A percentile compares a stretch with the other conserved stretches of the same genome.
These are phyloP conservation scores for Bidens hawaiensis DNA, from an alignment of 140 eudicot species.

Conservation along the genomic window DNA sequence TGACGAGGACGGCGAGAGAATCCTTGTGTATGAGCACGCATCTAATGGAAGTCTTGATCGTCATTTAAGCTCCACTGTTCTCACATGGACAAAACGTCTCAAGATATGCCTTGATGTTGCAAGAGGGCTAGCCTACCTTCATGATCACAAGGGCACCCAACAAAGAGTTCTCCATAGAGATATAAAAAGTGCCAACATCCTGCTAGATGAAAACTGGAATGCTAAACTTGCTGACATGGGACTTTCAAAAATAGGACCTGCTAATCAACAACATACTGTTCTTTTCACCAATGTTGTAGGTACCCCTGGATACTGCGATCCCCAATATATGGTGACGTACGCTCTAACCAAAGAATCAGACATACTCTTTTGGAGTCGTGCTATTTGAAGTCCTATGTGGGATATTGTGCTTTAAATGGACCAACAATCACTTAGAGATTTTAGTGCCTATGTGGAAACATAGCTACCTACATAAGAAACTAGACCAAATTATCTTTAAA, in stretches of 20 bases:
- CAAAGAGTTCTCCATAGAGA: not conserved
- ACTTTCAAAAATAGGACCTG: constrained; percentile 2
- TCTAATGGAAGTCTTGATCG: constrained; percentile 1
- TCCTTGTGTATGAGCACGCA: no score
- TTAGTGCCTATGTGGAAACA: constrained; percentile 7
- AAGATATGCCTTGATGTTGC: not conserved
- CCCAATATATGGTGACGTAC: not conserved
- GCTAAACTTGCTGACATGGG: constrained; percentile 4
- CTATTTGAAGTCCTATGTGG: not conserved
- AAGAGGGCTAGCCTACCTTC: not conserved
- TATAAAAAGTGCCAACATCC: not conserved
- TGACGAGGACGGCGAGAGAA: no score
- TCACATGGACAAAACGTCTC: not conserved
- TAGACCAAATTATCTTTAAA: not conserved
- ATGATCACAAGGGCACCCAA: constrained; percentile 2
- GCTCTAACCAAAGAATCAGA: not conserved
- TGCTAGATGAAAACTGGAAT: not conserved
- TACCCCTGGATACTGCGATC: not conserved
- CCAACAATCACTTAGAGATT: not conserved
- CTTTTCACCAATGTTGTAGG: not conserved
- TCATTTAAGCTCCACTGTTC: not conserved
- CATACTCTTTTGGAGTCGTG: not conserved
- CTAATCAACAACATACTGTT: not conserved
- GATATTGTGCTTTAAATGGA: not conserved
- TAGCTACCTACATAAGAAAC: not conserved